Percentiles rank a stretch among this genome's conserved stretches.
These are phyloP conservation scores for Monosporascus sp. DNA, from an alignment of 2,329 filamentous ascomycete genomes.

Conservation along the genomic window DNA sequence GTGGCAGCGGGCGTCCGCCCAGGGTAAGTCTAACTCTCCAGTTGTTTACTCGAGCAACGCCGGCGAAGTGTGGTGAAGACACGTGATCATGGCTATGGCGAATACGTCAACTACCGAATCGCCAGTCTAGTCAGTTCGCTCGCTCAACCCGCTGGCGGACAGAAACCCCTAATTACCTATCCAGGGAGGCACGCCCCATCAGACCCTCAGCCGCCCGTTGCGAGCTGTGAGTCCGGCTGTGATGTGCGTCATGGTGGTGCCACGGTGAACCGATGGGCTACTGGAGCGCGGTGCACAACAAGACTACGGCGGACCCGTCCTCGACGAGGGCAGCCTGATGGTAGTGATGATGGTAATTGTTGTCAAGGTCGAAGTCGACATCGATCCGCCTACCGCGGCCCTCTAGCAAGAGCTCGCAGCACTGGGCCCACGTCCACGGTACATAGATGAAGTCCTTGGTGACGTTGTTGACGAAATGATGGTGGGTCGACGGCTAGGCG, in stretches of 20 bases:
- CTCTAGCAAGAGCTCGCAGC: conserved; percentile 1
- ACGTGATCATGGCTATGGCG: conserved; percentile 62
- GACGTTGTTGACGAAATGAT: conserved; percentile 14
- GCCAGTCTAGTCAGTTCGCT: neutral
- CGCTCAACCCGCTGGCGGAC: neutral
- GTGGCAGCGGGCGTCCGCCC: conserved; percentile 55
- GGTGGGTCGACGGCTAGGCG: conserved; percentile 12
- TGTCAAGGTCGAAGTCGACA: no score
- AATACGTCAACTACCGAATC: conserved; percentile 4
- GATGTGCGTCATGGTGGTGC: conserved; percentile 55
- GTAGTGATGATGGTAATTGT: no score
- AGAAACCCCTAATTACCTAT: conserved; percentile 21
- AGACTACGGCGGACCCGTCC: conserved; percentile 53
- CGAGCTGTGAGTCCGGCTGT: conserved; percentile 41
- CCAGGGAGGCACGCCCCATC: conserved; percentile 51
- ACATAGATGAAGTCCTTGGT: conserved; percentile 13
- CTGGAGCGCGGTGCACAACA: conserved; percentile 50
- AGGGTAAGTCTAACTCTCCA: conserved; percentile 55
- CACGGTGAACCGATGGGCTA: conserved; percentile 60
- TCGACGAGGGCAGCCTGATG: conserved; percentile 38
- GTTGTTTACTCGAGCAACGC: conserved; percentile 45
- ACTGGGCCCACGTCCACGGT: conserved; percentile 6
- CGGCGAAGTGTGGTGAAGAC: conserved; percentile 60
- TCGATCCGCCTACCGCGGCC: neutral
- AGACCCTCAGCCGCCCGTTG: conserved; percentile 32